Base-by-base conservation (phyloP, 371 early-diverging fungal genomes). In the Chytridium lagenaria region DNA sequence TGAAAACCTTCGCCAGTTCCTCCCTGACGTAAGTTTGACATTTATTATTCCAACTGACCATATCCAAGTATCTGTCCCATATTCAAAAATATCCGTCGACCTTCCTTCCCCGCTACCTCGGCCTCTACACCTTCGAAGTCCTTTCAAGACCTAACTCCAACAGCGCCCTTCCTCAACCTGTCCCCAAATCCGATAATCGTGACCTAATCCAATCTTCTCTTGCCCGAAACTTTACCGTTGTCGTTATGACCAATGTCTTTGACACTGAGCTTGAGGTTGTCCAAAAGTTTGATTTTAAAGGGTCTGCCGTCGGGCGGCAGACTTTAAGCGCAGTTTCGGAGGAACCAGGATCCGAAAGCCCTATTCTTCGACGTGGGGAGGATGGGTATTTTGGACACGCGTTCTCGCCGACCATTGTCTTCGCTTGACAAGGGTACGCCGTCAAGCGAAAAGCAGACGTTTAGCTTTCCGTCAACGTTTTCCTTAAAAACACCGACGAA, bases 281-380 rank as follows among this genome's bases (percentile, higher is more conserved):
- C 59, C 80, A 81, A 37, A 82, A 74, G 64, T 82, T 51, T 59
- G 89, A 89, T 40, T 89, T 89, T 68, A 89, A 89, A 61, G 89
- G 89, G 0, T 86, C 87, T 0, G 86, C 81, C 38, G 86, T 87
- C 12, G 89, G 89, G 1, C 74, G 89, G 28, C 80, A 77, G 67
- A 82, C 89, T 0, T 61, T 84, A 16, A 49, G 70, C 0, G 44
- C 44, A 12, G 44, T 44, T 7, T n/a, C n/a, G n/a, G n/a, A n/a
- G n/a, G n/a, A n/a, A n/a, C n/a, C n/a, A n/a, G n/a, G n/a, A n/a
- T n/a, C n/a, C n/a, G n/a, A n/a, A n/a, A n/a, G n/a, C n/a, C n/a
- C n/a, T n/a, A n/a, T n/a, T n/a, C n/a, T n/a, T n/a, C n/a, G n/a
- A n/a, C n/a, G n/a, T n/a, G n/a, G n/a, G n/a, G n/a, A n/a, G n/a